Conservation (phyloP, 805 yeast species). For the Cyberlindnera xishuangbannaensis region DNA sequence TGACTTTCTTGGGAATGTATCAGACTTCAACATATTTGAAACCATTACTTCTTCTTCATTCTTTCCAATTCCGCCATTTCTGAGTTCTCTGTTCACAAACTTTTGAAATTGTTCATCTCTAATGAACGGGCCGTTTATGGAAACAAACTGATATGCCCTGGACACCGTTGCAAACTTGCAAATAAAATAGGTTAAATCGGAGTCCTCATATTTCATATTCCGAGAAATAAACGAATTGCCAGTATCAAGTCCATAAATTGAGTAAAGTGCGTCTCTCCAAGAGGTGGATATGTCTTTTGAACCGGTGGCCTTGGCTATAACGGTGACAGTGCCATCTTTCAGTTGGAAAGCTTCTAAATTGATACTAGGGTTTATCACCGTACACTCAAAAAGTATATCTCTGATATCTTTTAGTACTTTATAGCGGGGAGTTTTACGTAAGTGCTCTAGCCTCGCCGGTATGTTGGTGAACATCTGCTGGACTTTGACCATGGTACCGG, state of each 20-base stretch:
- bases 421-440: conserved; percentile 19
- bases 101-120: conserved; percentile 11
- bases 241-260: conserved; percentile 28
- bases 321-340: neutral
- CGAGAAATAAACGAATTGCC: neutral
- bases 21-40: too few species aligned
- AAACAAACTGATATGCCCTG: conserved; percentile 38
- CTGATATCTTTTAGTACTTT: conserved; percentile 28
- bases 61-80: too few species aligned
- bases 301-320: conserved; percentile 3
- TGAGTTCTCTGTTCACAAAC: too few species aligned
- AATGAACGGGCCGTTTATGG: conserved; percentile 34
- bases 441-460: conserved; percentile 37
- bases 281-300: too few species aligned
- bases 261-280: conserved; percentile 16
- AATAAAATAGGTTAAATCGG: conserved; percentile 33
- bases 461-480: conserved; percentile 36
- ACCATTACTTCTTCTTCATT: too few species aligned
- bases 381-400: conserved; percentile 25
- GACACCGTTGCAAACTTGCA: conserved; percentile 32
- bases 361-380: conserved; percentile 24
- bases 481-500: conserved; percentile 36
- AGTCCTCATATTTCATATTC: conserved; percentile 18
- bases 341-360: conserved; percentile 11
- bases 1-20: too few species aligned